Evolutionary conservation across 768 basidiomycete genomes (phyloP), one percentile per base, ranked within the genome.

Genomic region (Mycena haematopus): DNA sequence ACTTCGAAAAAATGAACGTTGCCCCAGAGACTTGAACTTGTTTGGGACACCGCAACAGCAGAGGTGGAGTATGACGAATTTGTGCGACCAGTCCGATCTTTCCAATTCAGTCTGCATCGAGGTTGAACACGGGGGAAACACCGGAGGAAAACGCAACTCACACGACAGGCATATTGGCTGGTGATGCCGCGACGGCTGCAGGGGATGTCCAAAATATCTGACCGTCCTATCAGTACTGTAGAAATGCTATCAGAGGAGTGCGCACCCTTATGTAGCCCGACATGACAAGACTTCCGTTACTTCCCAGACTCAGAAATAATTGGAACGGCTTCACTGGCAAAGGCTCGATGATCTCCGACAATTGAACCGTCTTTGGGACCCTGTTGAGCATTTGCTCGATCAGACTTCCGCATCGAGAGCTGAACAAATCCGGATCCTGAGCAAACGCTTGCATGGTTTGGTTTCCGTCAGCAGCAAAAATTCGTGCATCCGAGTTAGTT

Each of bases 351-450:
- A 65, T 45, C 9, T 65, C 56, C 3, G 55, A 35, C 13, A 65
- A 56, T 40, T 65, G 58, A 9, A 65, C 60, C 7, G 44, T 52
- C 14, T 42, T 47, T 11, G 64, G 56, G 27, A 65, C 64, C 2
- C 56, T 65, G 56, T 65, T 61, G 54, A 65, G 58, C 64, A 65
- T 65, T 27, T 58, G 63, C 55, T 65, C 58, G n/a, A 65, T 36
- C 1, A 60, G 54, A 35, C 40, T 45, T 8, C 63, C 58, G 35
- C 63, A 65, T 4, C 27, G 47, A 15, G 38, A 24, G 29, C 38
- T 33, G 58, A 65, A 65, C 22, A 59, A 56, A n/a, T 22, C 31
- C 14, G 63, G 46, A 35, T 58, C 51, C 13, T 53, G 22, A 19
- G 57, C 60, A 22, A 62, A 65, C 4, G 19, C 45, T 3, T 13